Evolutionary conservation across 495 filamentous ascomycete species (phyloP).

Genomic region (Aspergillus baeticus): DNA sequence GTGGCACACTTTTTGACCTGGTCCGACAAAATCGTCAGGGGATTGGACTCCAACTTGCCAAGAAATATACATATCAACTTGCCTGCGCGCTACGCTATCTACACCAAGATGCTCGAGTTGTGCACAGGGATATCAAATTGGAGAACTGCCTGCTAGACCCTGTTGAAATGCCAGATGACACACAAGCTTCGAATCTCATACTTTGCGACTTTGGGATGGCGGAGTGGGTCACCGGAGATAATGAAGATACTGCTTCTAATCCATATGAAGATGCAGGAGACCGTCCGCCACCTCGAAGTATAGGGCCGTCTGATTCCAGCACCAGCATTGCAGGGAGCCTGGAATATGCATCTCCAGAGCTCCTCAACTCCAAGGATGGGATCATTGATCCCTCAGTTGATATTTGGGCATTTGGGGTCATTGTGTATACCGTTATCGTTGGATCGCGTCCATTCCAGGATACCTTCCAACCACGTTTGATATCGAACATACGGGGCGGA

Average conservation of each 20-base stretch:
- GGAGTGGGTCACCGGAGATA: conserved; percentile 63
- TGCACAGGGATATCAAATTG: conserved; percentile 74
- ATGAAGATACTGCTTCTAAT: conserved; percentile 47
- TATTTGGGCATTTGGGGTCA: conserved; percentile 73
- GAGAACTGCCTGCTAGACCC: conserved; percentile 75
- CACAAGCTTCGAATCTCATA: conserved; percentile 53
- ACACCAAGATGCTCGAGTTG: conserved; percentile 68
- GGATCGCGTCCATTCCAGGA: conserved; percentile 70
- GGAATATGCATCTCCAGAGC: conserved; percentile 65
- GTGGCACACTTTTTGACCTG: conserved; percentile 70
- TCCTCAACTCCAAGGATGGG: conserved; percentile 48
- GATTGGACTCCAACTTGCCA: conserved; percentile 54
- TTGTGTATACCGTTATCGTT: conserved; percentile 60
- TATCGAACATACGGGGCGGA: conserved; percentile 58
- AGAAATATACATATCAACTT: conserved; percentile 66
- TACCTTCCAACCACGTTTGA: conserved; percentile 56
- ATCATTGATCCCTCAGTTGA: conserved; percentile 59
- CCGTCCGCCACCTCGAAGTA: conserved; percentile 45
- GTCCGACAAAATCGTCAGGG: conserved; percentile 54
- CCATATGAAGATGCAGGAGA: conserved; percentile 48
- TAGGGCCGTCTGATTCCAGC: conserved; percentile 56
- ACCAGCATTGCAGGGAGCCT: conserved; percentile 61
- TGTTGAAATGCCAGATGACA: conserved; percentile 43
- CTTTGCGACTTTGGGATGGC: conserved; percentile 78
- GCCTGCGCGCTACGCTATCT: conserved; percentile 69